Percentiles rank a stretch among this genome's conserved stretches.
phyloP scores from a whole-genome alignment of 371 early-diverging fungal genomes.

The Nematocida ausubeli region DNA sequence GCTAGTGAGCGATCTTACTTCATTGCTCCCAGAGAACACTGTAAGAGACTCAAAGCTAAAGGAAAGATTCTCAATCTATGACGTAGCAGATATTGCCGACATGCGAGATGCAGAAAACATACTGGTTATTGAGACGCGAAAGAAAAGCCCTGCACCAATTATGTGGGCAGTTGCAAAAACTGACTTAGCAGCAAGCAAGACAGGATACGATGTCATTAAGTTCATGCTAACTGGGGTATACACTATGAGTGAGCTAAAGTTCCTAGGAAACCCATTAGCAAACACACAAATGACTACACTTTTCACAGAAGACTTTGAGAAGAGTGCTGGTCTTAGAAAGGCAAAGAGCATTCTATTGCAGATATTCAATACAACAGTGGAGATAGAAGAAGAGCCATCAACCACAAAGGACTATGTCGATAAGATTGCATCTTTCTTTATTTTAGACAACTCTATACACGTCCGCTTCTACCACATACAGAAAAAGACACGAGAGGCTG shows the following conservation, averaged over 20 bases:
- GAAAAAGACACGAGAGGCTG: conserved; percentile 49
- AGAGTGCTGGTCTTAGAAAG: conserved; percentile 31
- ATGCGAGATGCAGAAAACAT: conserved; percentile 40
- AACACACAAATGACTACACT: conserved; percentile 50
- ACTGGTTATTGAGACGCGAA: conserved; percentile 46
- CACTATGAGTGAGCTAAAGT: conserved; percentile 52
- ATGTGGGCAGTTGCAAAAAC: conserved; percentile 37
- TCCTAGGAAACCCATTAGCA: conserved; percentile 42
- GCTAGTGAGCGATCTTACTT: conserved; percentile 20
- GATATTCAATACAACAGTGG: conserved; percentile 47
- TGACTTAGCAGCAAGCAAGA: not conserved
- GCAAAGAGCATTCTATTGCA: conserved; percentile 28
- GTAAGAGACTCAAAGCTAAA: conserved; percentile 41
- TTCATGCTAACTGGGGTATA: conserved; percentile 50
- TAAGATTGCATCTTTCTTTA: conserved; percentile 46
- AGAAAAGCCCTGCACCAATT: conserved; percentile 48
- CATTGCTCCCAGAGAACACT: conserved; percentile 31
- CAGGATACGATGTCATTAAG: conserved; percentile 32
- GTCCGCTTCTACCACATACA: conserved; percentile 55
- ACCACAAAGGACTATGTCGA: conserved; percentile 21
- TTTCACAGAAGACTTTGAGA: conserved; percentile 43
- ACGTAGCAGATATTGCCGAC: conserved; percentile 41
- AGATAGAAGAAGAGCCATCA: not conserved
- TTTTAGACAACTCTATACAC: conserved; percentile 22
- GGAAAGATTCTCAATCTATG: conserved; percentile 38